Conservation (phyloP, 495 filamentous ascomycete genomes). For the Cairneyella variabilis region DNA sequence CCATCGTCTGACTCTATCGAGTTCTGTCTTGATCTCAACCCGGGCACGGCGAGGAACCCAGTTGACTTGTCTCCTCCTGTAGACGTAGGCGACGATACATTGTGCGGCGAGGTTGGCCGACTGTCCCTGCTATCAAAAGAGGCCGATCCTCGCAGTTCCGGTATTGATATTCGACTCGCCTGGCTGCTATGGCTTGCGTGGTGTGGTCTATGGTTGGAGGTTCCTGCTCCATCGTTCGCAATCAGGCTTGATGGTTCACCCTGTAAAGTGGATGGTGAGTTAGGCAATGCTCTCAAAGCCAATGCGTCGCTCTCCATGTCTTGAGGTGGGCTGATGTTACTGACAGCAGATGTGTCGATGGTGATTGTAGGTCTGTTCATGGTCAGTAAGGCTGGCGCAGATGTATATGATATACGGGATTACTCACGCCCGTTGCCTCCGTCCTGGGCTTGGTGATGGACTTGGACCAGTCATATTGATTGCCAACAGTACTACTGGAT, state of each 20-base stretch:
- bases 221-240: constrained; percentile 12
- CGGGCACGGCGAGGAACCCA: constrained; percentile 47
- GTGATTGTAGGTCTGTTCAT: constrained; percentile 61
- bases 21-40: constrained; percentile 47
- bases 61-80: constrained; percentile 37
- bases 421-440: constrained; percentile 30
- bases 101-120: constrained; percentile 85
- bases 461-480: constrained; percentile 16
- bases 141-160: constrained; percentile 54
- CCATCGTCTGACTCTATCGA: constrained; percentile 51
- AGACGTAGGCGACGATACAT: constrained; percentile 69
- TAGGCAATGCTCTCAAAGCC: constrained; percentile 22
- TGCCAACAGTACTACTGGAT: neutral
- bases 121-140: constrained; percentile 76
- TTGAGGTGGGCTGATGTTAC: constrained; percentile 26
- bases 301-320: constrained; percentile 26
- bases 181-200: constrained; percentile 19
- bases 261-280: constrained; percentile 28
- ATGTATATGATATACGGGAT: neutral
- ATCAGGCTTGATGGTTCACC: constrained; percentile 23
- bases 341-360: constrained; percentile 71
- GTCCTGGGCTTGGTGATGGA: constrained; percentile 21
- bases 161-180: constrained; percentile 31
- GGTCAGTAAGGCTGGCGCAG: constrained; percentile 1
- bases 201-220: constrained; percentile 17